These are phyloP conservation scores for Helichrysum umbraculigerum DNA, from an alignment of 129 eudicot species.

Conservation along the genomic window DNA sequence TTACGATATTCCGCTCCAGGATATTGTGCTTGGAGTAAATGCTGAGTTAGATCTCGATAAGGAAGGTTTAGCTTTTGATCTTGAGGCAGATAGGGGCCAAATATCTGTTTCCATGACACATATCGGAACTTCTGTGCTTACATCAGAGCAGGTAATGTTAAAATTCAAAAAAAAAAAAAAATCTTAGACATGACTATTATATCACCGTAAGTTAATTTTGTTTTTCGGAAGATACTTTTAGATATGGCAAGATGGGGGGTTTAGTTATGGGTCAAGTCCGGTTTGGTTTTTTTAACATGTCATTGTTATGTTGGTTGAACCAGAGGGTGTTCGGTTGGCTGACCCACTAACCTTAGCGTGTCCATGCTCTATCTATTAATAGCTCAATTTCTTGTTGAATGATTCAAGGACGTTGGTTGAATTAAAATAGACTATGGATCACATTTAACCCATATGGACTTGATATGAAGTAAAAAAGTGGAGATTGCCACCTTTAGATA, in stretches of 20 bases:
- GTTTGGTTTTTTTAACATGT: too few species aligned
- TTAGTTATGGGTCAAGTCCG: too few species aligned
- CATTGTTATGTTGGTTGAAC: too few species aligned
- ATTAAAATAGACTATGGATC: not conserved
- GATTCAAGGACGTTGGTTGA: not conserved
- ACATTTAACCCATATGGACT: not conserved
- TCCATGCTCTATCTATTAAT: too few species aligned
- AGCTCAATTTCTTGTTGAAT: not conserved
- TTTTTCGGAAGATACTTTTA: not conserved
- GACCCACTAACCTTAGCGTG: too few species aligned
- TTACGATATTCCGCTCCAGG: conserved; percentile 42
- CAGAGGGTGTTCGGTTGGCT: too few species aligned
- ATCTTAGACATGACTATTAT: too few species aligned
- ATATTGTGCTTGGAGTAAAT: conserved; percentile 52
- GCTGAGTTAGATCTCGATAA: conserved; percentile 39
- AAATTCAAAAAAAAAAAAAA: too few species aligned
- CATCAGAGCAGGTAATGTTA: conserved; percentile 48
- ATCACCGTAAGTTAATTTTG: too few species aligned
- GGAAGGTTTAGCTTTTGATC: conserved; percentile 38
- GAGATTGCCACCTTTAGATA: not conserved
- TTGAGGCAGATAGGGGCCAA: conserved; percentile 55
- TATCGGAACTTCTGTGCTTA: conserved; percentile 31
- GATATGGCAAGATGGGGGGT: too few species aligned
- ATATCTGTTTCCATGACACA: conserved; percentile 37
- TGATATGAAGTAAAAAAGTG: not conserved